These are phyloP conservation scores for Ophiostoma ulmi DNA, from an alignment of 2,329 filamentous ascomycete species.

Conservation along the genomic window DNA sequence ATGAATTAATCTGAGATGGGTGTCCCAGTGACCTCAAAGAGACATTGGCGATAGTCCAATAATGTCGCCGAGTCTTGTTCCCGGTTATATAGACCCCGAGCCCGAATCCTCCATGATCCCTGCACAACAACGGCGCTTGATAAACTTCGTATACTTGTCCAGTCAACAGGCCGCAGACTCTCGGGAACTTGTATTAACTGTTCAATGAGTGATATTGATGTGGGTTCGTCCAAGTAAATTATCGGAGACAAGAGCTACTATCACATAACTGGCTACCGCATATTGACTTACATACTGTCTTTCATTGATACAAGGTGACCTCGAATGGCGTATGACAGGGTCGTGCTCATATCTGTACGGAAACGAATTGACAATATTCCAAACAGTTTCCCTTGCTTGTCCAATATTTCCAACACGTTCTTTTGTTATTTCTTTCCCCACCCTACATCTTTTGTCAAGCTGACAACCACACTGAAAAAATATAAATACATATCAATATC, in stretches of 20 bases:
- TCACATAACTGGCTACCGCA: too few species aligned
- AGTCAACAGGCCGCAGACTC: neutral
- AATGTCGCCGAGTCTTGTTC: neutral
- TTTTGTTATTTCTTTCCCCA: neutral
- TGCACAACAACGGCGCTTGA: neutral
- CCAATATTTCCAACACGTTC: neutral
- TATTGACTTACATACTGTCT: neutral
- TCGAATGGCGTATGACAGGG: neutral
- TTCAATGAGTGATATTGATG: neutral
- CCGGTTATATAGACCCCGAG: neutral
- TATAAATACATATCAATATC: neutral
- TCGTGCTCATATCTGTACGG: neutral
- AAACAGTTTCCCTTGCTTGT: too few species aligned
- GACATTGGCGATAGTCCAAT: neutral
- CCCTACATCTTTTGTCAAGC: neutral
- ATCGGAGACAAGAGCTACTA: neutral
- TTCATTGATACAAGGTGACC: neutral
- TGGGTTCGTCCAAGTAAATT: neutral
- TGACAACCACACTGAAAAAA: neutral
- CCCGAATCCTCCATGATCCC: neutral
- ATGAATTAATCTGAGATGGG: neutral
- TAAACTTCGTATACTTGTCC: neutral
- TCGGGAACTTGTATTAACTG: neutral
- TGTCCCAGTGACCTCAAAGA: neutral
- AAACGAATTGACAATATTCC: neutral